Evolutionary conservation across 805 yeast genomes (phyloP).

Genomic region (Candida tibetensis): DNA sequence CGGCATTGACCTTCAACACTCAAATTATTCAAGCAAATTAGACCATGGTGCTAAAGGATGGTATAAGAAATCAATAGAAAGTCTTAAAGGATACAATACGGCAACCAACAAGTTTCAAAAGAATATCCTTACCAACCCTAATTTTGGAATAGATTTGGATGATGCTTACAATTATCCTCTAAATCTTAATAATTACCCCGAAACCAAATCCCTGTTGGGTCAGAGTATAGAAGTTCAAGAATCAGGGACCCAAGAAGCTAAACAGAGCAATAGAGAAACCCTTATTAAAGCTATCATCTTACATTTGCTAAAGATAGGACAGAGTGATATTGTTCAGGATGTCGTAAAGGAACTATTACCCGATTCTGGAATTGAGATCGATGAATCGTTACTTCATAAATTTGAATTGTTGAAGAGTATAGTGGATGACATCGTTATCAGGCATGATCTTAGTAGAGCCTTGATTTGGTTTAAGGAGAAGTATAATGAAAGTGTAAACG

Average conservation of each 20-base stretch:
- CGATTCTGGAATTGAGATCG: constrained; percentile 19
- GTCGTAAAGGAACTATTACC: constrained; percentile 21
- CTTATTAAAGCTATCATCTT: constrained; percentile 36
- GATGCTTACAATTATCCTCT: constrained; percentile 42
- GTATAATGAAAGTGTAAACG: constrained; percentile 14
- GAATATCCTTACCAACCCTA: constrained; percentile 27
- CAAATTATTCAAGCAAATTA: constrained; percentile 5
- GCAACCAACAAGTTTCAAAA: constrained; percentile 34
- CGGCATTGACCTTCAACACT: not conserved
- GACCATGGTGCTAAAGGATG: constrained; percentile 23
- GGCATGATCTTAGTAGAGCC: constrained; percentile 32
- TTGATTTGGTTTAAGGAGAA: constrained; percentile 32
- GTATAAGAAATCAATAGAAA: constrained; percentile 35
- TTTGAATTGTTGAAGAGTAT: constrained; percentile 31
- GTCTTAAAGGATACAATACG: constrained; percentile 35
- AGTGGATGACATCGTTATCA: constrained; percentile 29
- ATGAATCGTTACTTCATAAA: constrained; percentile 20
- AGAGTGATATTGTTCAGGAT: constrained; percentile 33
- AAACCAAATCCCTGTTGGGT: constrained; percentile 1
- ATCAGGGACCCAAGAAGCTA: constrained; percentile 8
- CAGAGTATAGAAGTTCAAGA: constrained; percentile 1
- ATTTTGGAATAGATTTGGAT: constrained; percentile 32
- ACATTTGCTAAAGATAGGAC: constrained; percentile 41
- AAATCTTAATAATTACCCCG: constrained; percentile 26
- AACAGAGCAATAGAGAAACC: constrained; percentile 26